Percentiles rank a stretch among this genome's conserved stretches.
Evolutionary conservation across 1,284 basidiomycete genomes (phyloP).

Genomic region (Sporisorium iseilematis-ciliati): DNA sequence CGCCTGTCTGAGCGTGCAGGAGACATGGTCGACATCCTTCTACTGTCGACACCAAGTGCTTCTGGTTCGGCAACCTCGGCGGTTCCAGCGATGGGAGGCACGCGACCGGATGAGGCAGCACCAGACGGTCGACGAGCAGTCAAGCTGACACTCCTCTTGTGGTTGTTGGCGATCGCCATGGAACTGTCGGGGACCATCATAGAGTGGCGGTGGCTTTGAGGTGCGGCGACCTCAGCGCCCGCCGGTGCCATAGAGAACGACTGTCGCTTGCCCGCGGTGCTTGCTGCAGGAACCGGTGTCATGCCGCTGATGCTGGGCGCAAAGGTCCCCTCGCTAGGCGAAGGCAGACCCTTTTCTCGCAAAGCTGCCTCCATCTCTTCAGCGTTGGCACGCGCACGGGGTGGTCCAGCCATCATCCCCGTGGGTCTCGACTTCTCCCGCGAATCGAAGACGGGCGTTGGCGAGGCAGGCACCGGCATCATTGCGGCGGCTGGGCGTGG

Average conservation of each 20-base stretch:
- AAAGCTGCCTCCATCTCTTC: slow-evolving; percentile 64
- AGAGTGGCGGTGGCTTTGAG: slow-evolving; percentile 36
- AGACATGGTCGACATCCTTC: slow-evolving; percentile 32
- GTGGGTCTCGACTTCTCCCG: slow-evolving; percentile 66
- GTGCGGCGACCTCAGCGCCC: slow-evolving; percentile 7
- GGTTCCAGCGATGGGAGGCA: slow-evolving; percentile 5
- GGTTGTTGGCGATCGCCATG: slow-evolving; percentile 45
- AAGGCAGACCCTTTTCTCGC: slow-evolving; percentile 52
- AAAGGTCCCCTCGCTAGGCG: slow-evolving; percentile 35
- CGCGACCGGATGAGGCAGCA: slow-evolving; percentile 13
- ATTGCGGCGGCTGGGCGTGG: slow-evolving; percentile 31
- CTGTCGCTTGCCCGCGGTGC: slow-evolving; percentile 23
- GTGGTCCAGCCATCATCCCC: slow-evolving; percentile 65
- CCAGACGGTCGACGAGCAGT: slow-evolving; percentile 35
- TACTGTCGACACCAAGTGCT: slow-evolving; percentile 9
- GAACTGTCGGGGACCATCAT: slow-evolving; percentile 47
- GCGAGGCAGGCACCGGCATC: slow-evolving; percentile 36
- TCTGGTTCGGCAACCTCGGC: slow-evolving; percentile 16
- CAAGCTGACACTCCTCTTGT: slow-evolving; percentile 58
- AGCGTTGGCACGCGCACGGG: slow-evolving; percentile 62
- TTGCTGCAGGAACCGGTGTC: slow-evolving; percentile 26
- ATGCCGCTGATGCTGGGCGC: slow-evolving; percentile 28
- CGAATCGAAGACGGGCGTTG: slow-evolving; percentile 69
- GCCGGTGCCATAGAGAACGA: slow-evolving; percentile 22
- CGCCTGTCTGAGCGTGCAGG: slow-evolving; percentile 26